These are phyloP conservation scores for Ganoderma lingzhi DNA, from an alignment of 1,284 basidiomycete species.

Conservation along the genomic window DNA sequence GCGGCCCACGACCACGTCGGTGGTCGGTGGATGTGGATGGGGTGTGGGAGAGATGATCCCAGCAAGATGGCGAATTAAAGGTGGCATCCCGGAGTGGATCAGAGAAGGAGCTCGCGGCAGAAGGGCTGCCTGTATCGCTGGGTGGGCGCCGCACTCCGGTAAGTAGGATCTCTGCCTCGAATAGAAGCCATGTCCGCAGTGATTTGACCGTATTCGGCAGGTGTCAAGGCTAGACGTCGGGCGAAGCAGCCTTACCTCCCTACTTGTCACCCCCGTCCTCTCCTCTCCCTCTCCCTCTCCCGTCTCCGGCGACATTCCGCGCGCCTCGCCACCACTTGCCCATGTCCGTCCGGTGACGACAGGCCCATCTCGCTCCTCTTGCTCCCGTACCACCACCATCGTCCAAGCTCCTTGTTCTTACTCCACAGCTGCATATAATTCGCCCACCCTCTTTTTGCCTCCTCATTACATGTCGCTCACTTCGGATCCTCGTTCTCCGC, in stretches of 20 bases:
- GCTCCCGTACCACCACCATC: conserved; percentile 34
- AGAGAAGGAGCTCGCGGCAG: conserved; percentile 16
- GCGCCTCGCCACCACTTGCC: conserved; percentile 12
- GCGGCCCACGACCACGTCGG: no score
- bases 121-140: conserved; percentile 6
- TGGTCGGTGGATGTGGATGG: not conserved
- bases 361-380: conserved; percentile 18
- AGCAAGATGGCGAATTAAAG: not conserved
- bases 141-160: conserved; percentile 12
- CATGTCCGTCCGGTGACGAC: conserved; percentile 10
- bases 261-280: conserved; percentile 9
- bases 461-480: conserved; percentile 29
- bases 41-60: conserved; percentile 1
- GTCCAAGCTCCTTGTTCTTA: conserved; percentile 5
- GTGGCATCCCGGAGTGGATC: conserved; percentile 20
- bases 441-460: conserved; percentile 25
- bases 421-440: conserved; percentile 24
- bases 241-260: conserved; percentile 24
- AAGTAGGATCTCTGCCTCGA: conserved; percentile 14
- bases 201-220: conserved; percentile 28
- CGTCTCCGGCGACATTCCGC: conserved; percentile 22
- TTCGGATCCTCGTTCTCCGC: conserved; percentile 23
- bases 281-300: conserved; percentile 1
- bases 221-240: conserved; percentile 28
- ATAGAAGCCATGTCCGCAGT: conserved; percentile 7